phyloP scores from a whole-genome alignment of 2,329 filamentous ascomycete genomes.

The Aureobasidium sp. region DNA sequence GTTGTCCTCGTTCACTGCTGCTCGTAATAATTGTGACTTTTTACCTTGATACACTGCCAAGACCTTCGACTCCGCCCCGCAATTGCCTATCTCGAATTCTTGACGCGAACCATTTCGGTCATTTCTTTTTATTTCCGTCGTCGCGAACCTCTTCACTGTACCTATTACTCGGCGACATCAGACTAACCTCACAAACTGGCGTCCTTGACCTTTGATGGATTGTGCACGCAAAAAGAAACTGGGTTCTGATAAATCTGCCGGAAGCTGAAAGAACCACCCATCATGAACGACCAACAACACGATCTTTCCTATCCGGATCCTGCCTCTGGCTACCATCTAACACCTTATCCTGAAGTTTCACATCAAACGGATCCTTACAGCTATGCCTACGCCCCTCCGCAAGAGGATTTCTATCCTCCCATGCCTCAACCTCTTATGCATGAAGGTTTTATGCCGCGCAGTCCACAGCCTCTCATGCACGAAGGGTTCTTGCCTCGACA shows the following conservation, averaged over 20 bases:
- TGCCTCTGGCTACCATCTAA: not conserved
- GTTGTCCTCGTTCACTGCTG: no score
- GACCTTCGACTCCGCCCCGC: not conserved
- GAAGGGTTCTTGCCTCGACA: conserved; percentile 33
- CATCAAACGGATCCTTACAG: not conserved
- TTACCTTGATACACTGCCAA: conserved; percentile 2
- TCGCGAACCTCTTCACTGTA: not conserved
- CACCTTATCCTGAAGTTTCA: conserved; percentile 2
- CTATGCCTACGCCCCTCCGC: conserved; percentile 4
- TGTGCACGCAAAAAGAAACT: conserved; percentile 7
- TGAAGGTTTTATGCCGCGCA: conserved; percentile 33
- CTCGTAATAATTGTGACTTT: not conserved
- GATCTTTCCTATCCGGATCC: conserved; percentile 10
- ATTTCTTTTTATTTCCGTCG: not conserved
- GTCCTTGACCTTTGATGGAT: not conserved
- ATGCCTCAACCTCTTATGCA: conserved; percentile 23
- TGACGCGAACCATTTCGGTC: conserved; percentile 2
- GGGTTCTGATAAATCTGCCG: conserved; percentile 4
- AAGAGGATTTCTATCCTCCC: conserved; percentile 9
- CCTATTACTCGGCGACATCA: not conserved
- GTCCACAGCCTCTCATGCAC: conserved; percentile 25
- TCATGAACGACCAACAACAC: conserved; percentile 9
- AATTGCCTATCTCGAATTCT: not conserved
- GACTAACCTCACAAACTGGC: not conserved
- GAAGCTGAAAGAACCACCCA: conserved; percentile 5